Conservation (phyloP, 1,139 yeast species). For the Pichia sp. region DNA sequence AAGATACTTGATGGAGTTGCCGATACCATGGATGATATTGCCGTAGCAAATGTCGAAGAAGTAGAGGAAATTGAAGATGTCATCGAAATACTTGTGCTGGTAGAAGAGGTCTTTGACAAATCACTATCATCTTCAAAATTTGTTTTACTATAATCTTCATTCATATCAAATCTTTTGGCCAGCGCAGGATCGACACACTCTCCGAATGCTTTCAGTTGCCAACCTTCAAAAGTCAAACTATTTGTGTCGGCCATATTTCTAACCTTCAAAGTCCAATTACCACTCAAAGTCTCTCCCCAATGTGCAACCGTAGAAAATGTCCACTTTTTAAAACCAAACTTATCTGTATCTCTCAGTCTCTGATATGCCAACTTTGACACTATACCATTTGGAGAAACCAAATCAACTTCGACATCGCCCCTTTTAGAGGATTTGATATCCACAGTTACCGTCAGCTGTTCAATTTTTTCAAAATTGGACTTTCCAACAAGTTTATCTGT, state of each 20-base stretch:
- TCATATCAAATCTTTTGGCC: constrained; percentile 41
- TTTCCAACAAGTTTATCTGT: constrained; percentile 39
- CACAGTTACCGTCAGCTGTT: constrained; percentile 80
- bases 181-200: constrained; percentile 57
- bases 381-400: constrained; percentile 71
- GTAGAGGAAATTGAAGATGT: not conserved
- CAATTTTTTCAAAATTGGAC: constrained; percentile 63
- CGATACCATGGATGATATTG: not conserved
- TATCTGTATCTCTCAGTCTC: constrained; percentile 50
- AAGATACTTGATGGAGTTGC: not conserved
- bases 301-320: constrained; percentile 97
- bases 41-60: constrained; percentile 2
- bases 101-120: not conserved
- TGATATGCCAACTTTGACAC: constrained; percentile 68
- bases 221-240: constrained; percentile 44
- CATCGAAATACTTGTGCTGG: not conserved
- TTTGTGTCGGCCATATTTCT: constrained; percentile 33
- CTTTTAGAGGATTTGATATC: constrained; percentile 58
- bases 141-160: constrained; percentile 34
- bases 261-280: constrained; percentile 76
- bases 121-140: constrained; percentile 18
- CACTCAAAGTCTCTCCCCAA: constrained; percentile 86
- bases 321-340: constrained; percentile 70
- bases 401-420: constrained; percentile 60
- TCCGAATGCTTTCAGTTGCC: constrained; percentile 83